phyloP scores from a whole-genome alignment of 108 stramenopile species.

The Pseudonitzschia multistriata region DNA sequence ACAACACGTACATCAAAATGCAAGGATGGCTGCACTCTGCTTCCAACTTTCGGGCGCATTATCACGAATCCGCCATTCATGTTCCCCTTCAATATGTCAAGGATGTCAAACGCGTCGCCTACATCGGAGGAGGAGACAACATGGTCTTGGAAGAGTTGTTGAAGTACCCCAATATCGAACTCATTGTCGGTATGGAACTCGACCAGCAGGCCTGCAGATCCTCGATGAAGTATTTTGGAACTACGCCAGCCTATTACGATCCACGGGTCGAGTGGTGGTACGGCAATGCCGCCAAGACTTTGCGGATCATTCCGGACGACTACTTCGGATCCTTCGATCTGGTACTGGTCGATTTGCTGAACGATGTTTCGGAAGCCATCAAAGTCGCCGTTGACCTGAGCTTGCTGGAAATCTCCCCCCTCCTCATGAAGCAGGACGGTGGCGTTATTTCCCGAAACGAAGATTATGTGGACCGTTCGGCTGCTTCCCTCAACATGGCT shows the following conservation, averaged over 20 bases:
- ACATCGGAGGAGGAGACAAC: conserved; percentile 67
- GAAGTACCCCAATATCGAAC: conserved; percentile 62
- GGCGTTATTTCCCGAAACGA: conserved; percentile 11
- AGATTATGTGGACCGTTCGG: neutral
- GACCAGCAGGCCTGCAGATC: conserved; percentile 60
- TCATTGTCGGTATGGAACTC: conserved; percentile 58
- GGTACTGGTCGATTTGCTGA: conserved; percentile 58
- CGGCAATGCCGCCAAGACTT: conserved; percentile 66
- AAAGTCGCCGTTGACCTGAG: conserved; percentile 22
- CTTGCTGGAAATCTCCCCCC: neutral
- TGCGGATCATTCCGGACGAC: conserved; percentile 59
- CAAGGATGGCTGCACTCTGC: conserved; percentile 4
- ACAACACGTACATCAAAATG: conserved; percentile 4
- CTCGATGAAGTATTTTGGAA: conserved; percentile 57
- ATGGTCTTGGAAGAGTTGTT: conserved; percentile 68
- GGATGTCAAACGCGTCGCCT: conserved; percentile 51
- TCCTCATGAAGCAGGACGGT: conserved; percentile 34
- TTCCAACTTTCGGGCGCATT: conserved; percentile 22
- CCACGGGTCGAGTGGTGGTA: conserved; percentile 68
- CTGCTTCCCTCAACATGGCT: neutral
- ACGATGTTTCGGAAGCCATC: conserved; percentile 29
- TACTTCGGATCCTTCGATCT: conserved; percentile 78
- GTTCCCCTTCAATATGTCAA: conserved; percentile 66
- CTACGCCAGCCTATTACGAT: conserved; percentile 56
- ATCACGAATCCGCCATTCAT: conserved; percentile 75